These are phyloP conservation scores for Haplosporangium gracile DNA, from an alignment of 192 early-diverging fungal genomes.

Conservation along the genomic window DNA sequence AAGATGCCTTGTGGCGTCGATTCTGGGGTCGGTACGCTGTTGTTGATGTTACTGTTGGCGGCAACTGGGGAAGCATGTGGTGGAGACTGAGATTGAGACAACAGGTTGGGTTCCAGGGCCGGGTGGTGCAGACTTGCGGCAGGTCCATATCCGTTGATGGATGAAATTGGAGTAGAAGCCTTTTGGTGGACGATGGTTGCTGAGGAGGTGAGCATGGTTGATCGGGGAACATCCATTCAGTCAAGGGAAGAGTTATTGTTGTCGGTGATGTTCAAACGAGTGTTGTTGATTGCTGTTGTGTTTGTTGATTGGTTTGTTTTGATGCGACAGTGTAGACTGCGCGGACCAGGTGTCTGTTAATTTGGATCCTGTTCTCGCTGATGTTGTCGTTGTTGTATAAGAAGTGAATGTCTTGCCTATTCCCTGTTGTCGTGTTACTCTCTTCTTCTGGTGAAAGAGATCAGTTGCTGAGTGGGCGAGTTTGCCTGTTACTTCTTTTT, in stretches of 20 bases:
- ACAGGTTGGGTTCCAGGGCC: neutral
- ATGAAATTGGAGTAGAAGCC: neutral
- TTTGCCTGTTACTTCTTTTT: too few relatives aligned
- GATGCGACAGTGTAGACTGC: neutral
- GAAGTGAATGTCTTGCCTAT: neutral
- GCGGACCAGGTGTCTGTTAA: neutral
- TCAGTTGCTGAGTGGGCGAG: neutral
- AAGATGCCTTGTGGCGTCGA: neutral
- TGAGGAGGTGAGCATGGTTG: conserved; percentile 21
- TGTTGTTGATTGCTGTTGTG: neutral
- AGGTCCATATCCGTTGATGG: neutral
- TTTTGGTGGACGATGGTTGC: conserved; percentile 18
- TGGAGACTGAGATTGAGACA: conserved; percentile 1
- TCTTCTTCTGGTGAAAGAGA: neutral
- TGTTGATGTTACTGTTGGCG: neutral
- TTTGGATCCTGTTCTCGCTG: neutral
- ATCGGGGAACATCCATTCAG: conserved; percentile 9
- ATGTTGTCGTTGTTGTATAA: neutral
- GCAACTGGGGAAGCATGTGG: neutral
- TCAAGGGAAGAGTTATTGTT: neutral
- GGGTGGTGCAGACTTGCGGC: conserved; percentile 10
- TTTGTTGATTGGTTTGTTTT: neutral
- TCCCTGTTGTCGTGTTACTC: neutral
- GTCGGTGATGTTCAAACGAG: neutral
- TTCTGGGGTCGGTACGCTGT: neutral